Conservation (phyloP, 164 flowering plant species). For the Magnolia sinica region DNA sequence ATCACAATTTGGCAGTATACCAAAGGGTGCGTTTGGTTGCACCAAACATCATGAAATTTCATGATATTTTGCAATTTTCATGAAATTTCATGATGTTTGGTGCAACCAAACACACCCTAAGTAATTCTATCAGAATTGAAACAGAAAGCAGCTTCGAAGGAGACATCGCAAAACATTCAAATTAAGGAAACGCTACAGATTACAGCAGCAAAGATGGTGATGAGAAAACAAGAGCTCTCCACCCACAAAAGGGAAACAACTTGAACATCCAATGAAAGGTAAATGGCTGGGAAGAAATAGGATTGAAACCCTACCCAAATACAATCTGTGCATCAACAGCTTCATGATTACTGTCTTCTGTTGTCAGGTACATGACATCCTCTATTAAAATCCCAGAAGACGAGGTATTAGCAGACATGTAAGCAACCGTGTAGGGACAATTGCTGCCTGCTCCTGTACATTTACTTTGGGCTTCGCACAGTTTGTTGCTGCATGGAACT, state of each 20-base stretch:
- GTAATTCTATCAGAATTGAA: not conserved
- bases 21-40: not conserved
- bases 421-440: constrained; percentile 63
- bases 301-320: constrained; percentile 58
- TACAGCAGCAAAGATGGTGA: not conserved
- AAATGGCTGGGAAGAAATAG: not conserved
- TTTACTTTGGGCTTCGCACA: constrained; percentile 35
- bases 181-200: not conserved
- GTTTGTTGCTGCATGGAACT: constrained; percentile 53
- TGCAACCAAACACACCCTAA: not conserved
- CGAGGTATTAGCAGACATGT: constrained; percentile 66
- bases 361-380: constrained; percentile 66
- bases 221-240: not conserved
- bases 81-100: not conserved
- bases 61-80: not conserved
- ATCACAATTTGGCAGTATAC: not conserved
- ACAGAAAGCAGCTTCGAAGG: not conserved
- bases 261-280: not conserved
- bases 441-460: constrained; percentile 34
- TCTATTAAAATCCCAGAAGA: constrained; percentile 72
- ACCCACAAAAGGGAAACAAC: not conserved
- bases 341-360: constrained; percentile 41
- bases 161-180: not conserved
- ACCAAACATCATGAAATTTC: too few relatives aligned
- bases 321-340: constrained; percentile 48